Base-by-base conservation (phyloP, 2,329 filamentous ascomycete genomes). In the Thermomyces lanuginosus region DNA sequence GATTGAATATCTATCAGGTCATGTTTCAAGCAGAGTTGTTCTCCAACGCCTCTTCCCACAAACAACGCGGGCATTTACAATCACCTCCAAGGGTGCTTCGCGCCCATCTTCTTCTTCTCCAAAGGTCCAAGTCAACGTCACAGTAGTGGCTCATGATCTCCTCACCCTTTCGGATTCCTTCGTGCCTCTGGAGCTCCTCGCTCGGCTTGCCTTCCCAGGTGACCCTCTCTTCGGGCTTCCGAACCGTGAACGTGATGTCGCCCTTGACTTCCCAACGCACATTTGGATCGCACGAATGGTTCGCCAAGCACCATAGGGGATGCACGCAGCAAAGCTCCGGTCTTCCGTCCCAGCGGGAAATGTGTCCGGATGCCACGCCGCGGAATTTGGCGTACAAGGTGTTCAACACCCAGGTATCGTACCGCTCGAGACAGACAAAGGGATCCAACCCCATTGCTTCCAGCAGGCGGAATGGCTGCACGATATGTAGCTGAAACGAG, bases 91-190 rank as follows among this genome's bases (percentile, higher is more conserved):
- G 60, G 32, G 82, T 84, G 4, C 86, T 89, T 24, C 64, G 61
- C 4, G 84, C 81, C 83, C 86, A 93, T 43, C 91, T 84, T 35
- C 89, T 69, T 31, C 89, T 68, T 46, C 89, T 69, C 38, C 74
- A 68, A 2, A 93, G 83, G 1, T 69, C 64, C 32, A 95, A 49
- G 11, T 69, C 63, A 28, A 92, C 65, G 55, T 95, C 89, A 49
- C 84, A 93, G 50, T 98, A 98, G 54, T 95, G 86, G 47, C 83
- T 92, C 35, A 92, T 52, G 22, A 95, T 72, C 58, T 98, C 86
- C 35, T 92, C 73, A 4, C 78, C 84, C 27, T 69, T 69, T 41
- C 63, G 70, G 39, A 95, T 72, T 0, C 79, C 79, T 39, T 42
- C 40, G 34, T 33, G 3, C 39, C 22, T 16, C 70, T 69, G 60